A percentile compares a stretch with the other conserved stretches of the same genome.
phyloP scores from a whole-genome alignment of 768 basidiomycete genomes.

The Cyclocybe cylindracea region DNA sequence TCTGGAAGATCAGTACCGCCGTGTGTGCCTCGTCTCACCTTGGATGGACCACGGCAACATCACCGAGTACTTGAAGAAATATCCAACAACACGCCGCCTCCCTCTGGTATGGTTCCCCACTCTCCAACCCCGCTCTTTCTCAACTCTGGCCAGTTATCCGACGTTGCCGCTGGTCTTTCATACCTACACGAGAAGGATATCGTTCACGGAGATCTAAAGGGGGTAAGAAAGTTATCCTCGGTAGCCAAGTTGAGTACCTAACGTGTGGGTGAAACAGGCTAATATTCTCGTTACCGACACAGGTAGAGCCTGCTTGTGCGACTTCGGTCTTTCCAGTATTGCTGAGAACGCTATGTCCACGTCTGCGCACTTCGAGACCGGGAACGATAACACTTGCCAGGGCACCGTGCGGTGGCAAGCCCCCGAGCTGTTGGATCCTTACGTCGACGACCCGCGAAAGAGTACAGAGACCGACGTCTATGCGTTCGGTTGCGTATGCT shows the following conservation, averaged over 20 bases:
- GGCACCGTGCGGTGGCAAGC: slow-evolving; percentile 38
- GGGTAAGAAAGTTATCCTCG: slow-evolving; percentile 22
- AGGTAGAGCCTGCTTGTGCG: slow-evolving; percentile 46
- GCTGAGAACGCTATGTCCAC: slow-evolving; percentile 18
- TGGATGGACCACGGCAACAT: slow-evolving; percentile 41
- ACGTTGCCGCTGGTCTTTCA: slow-evolving; percentile 29
- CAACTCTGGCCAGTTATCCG: slow-evolving; percentile 24
- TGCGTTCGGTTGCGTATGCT: slow-evolving; percentile 41
- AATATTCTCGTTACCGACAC: slow-evolving; percentile 47
- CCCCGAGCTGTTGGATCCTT: slow-evolving; percentile 33
- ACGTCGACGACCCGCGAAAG: slow-evolving; percentile 7
- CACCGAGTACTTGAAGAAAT: slow-evolving; percentile 21
- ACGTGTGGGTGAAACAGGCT: slow-evolving; percentile 23
- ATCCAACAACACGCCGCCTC: slow-evolving; percentile 17
- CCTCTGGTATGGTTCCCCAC: slow-evolving; percentile 3
- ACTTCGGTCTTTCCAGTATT: slow-evolving; percentile 46
- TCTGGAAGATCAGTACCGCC: slow-evolving; percentile 21
- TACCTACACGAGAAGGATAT: slow-evolving; percentile 36
- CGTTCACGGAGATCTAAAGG: slow-evolving; percentile 48
- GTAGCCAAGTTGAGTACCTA: neutral
- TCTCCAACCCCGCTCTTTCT: neutral
- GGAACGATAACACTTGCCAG: slow-evolving; percentile 14
- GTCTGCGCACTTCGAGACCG: slow-evolving; percentile 12
- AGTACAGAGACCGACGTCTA: slow-evolving; percentile 37
- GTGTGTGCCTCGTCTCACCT: slow-evolving; percentile 37